These are phyloP conservation scores for Aspergillus pseudoterreus DNA, from an alignment of 2,329 filamentous ascomycete species.

Conservation along the genomic window DNA sequence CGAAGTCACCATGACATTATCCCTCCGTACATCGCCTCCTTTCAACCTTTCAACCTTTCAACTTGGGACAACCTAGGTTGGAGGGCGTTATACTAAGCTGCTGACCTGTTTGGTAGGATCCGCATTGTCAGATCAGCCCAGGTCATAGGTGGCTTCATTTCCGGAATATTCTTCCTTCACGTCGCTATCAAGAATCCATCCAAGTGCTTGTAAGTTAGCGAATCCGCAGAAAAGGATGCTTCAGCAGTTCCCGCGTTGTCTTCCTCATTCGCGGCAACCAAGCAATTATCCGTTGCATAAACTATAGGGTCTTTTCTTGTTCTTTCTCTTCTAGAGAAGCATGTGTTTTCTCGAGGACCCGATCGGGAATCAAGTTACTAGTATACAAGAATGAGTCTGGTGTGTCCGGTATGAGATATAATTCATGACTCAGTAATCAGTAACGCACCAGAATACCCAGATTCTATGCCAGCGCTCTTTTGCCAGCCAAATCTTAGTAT, in stretches of 20 bases:
- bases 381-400: constrained; percentile 12
- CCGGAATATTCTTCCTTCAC: no score
- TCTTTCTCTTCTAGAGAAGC: constrained; percentile 17
- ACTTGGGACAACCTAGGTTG: no score
- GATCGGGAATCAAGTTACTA: constrained; percentile 14
- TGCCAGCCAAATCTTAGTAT: constrained; percentile 32
- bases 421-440: neutral
- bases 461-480: constrained; percentile 34
- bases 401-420: neutral
- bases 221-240: constrained; percentile 27
- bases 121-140: no score
- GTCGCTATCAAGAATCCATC: no score
- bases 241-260: constrained; percentile 25
- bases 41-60: no score
- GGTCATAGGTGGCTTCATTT: no score
- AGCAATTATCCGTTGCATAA: constrained; percentile 23
- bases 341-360: constrained; percentile 15
- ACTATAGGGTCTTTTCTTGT: constrained; percentile 24
- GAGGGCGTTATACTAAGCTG: no score
- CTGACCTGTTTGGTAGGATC: no score
- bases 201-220: neutral
- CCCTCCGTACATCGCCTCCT: no score
- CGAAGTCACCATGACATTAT: no score
- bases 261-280: constrained; percentile 27
- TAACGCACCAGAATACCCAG: constrained; percentile 27